These are phyloP conservation scores for Rosa lucieae DNA, from an alignment of 306 rosid species.

Conservation along the genomic window DNA sequence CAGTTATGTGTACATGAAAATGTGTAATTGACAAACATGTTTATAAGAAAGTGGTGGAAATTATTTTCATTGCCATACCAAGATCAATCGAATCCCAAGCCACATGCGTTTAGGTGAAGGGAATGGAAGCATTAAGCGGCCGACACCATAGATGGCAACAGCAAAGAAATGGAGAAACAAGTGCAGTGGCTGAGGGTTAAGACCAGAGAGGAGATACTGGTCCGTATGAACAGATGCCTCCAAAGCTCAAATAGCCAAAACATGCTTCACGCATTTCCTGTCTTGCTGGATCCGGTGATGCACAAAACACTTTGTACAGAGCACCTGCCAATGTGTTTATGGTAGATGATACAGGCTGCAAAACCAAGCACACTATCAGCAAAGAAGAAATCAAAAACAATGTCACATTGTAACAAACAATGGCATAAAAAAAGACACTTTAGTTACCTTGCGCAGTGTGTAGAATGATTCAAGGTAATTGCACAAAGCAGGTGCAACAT, in stretches of 20 bases:
- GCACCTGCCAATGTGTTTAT: constrained; percentile 5
- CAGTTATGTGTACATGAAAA: neutral
- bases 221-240: neutral
- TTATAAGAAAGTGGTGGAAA: neutral
- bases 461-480: constrained; percentile 1
- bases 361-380: neutral
- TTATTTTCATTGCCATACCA: neutral
- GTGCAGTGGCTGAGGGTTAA: neutral
- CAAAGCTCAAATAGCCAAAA: constrained; percentile 1
- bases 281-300: neutral
- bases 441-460: constrained; percentile 2
- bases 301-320: neutral
- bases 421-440: neutral
- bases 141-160: neutral
- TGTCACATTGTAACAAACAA: neutral
- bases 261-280: neutral
- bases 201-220: neutral
- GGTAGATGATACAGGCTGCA: constrained; percentile 3
- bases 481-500: neutral
- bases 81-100: neutral
- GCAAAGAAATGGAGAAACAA: neutral
- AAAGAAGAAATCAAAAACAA: neutral
- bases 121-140: neutral
- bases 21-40: neutral
- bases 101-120: neutral